Evolutionary conservation across 805 yeast genomes (phyloP), one percentile per base, ranked within the genome.

Genomic region (Candida lessepsii): DNA sequence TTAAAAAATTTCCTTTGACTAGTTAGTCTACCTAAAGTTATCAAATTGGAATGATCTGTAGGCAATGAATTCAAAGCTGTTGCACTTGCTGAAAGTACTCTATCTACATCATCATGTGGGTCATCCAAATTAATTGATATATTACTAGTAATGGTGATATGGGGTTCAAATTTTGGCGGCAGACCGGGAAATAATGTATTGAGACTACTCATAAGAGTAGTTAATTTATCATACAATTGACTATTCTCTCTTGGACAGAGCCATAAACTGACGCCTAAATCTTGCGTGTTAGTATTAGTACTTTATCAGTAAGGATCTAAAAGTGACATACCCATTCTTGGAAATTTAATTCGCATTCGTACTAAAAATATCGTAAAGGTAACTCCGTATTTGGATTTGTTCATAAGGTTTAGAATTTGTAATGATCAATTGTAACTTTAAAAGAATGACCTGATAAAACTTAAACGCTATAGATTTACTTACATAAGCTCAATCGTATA

Each of bases 111-210:
- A 10, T 75, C 76, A 29, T 71, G 70, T 9, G 71, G 65, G 18
- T 67, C 58, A 9, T 46, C 56, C 44, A 63, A 46, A 41, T 67
- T 61, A 19, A 81, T 63, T 1, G 59, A 64, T 23, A 86, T 64
- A 42, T 77, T 73, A n/a, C 87, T 72, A 2, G 88, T 78, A 19
- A 86, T 70, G 1, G 95, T 86, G 25, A 86, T 70, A 55, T 86
- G 95, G 3, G 95, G 95, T 46, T 78, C 84, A 50, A 85, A 80
- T 21, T 53, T 57, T 2, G 84, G 83, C 1, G 88, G 80, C 40
- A 59, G 71, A 37, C 80, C 83, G 9, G 85, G 84, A 52, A 86
- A 83, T n/a, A 84, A 63, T 1, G 90, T 81, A 30, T 74, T 76
- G 25, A 86, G 58, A 8, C 88, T 80, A n/a, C 73, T 65, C 58